Conservation (phyloP, 192 early-diverging fungal genomes). For the Linnemannia exigua region DNA sequence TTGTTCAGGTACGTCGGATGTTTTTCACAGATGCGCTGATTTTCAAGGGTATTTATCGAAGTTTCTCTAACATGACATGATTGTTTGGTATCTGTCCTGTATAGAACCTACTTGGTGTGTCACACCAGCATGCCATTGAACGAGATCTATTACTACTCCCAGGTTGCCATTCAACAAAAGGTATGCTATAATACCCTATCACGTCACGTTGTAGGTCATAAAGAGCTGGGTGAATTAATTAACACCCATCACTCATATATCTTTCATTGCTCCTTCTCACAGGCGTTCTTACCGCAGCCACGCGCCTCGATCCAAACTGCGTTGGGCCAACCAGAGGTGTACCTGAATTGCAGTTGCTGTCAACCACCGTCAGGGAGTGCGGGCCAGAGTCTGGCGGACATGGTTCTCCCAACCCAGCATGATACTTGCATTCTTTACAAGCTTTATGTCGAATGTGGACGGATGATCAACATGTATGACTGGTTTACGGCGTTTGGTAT, state of each 20-base stretch:
- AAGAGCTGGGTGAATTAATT: too few species aligned
- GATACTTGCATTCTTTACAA: constrained; percentile 94
- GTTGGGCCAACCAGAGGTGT: constrained; percentile 80
- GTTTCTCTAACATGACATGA: neutral
- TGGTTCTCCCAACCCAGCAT: constrained; percentile 74
- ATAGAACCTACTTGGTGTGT: constrained; percentile 63
- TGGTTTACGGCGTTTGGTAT: constrained; percentile 89
- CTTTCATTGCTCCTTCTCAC: neutral
- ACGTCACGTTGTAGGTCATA: neutral
- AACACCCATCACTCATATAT: neutral
- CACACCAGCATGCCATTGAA: constrained; percentile 77
- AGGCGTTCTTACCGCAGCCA: constrained; percentile 89
- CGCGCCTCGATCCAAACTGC: constrained; percentile 89
- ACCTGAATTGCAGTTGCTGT: constrained; percentile 91
- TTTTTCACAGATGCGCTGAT: neutral
- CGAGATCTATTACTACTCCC: constrained; percentile 87
- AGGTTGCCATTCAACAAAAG: constrained; percentile 79
- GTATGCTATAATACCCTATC: constrained; percentile 51
- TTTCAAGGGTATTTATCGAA: neutral
- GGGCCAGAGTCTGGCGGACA: constrained; percentile 22
- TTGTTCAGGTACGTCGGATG: constrained; percentile 60
- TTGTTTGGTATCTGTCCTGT: neutral
- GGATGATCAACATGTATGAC: constrained; percentile 95
- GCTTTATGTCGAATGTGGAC: constrained; percentile 92
- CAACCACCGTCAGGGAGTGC: constrained; percentile 24